Percentiles rank a stretch among this genome's conserved stretches.
Conservation (phyloP, 805 yeast genomes). For the Yarrowia yakushimensis region DNA sequence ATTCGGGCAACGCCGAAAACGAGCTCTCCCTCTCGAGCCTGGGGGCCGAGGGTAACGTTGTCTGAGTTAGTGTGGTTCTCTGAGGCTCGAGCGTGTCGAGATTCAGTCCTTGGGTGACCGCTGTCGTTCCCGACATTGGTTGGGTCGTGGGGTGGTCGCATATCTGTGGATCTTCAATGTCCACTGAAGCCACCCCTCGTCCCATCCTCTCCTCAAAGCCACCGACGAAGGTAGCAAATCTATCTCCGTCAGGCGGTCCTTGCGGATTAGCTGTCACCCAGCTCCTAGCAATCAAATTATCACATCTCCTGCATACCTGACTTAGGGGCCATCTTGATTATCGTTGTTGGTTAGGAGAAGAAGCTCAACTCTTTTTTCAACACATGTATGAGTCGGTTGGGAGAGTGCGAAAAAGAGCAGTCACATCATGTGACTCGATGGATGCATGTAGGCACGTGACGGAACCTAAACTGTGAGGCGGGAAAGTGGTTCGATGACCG, state of each 20-base stretch:
- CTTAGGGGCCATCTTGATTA: conserved; percentile 26
- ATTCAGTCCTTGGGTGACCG: too few species aligned
- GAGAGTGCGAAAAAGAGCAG: conserved; percentile 16
- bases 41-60: conserved; percentile 65
- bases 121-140: too few species aligned
- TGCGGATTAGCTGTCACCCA: conserved; percentile 21
- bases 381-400: conserved; percentile 6
- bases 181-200: not conserved
- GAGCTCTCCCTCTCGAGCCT: conserved; percentile 95
- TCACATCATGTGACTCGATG: conserved; percentile 12
- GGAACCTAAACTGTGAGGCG: not conserved
- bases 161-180: too few species aligned
- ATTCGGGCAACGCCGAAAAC: conserved; percentile 99
- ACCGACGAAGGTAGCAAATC: conserved; percentile 22
- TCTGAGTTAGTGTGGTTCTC: conserved; percentile 31
- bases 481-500: too few species aligned
- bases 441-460: not conserved
- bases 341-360: conserved; percentile 21
- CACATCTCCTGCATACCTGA: conserved; percentile 26
- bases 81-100: not conserved
- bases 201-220: not conserved
- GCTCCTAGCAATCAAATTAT: conserved; percentile 26
- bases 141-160: too few species aligned
- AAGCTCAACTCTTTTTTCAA: conserved; percentile 19
- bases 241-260: conserved; percentile 26